Evolutionary conservation across 2,329 filamentous ascomycete species (phyloP).

Genomic region (Fusarium oxysporum): DNA sequence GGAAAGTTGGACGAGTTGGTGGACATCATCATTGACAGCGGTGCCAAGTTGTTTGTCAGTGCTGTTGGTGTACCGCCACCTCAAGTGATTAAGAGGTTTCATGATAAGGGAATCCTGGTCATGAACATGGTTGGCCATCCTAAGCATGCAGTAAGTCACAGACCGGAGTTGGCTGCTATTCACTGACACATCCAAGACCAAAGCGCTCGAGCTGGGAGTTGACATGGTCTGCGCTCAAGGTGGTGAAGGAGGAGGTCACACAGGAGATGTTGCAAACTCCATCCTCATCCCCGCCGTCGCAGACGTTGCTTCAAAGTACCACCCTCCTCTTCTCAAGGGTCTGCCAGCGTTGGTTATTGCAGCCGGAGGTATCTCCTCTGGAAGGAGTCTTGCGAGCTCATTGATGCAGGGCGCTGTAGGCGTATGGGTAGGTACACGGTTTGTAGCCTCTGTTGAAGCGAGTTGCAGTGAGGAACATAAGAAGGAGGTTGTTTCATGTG

Average conservation of each 20-base stretch:
- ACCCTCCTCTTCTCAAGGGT: constrained; percentile 75
- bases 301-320: constrained; percentile 81
- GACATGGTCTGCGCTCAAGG: constrained; percentile 94
- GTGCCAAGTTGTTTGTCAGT: constrained; percentile 86
- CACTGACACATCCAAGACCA: constrained; percentile 53
- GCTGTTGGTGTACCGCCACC: constrained; percentile 89
- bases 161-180: neutral
- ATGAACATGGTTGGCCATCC: constrained; percentile 99
- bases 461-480: constrained; percentile 87
- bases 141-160: constrained; percentile 75
- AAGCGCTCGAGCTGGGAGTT: constrained; percentile 86
- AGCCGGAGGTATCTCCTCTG: constrained; percentile 88
- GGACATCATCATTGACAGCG: constrained; percentile 84
- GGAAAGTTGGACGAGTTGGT: constrained; percentile 90
- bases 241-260: constrained; percentile 93
- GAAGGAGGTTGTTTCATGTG: constrained; percentile 81
- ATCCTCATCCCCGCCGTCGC: constrained; percentile 89
- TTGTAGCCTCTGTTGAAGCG: constrained; percentile 86
- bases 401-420: constrained; percentile 90
- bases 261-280: constrained; percentile 86
- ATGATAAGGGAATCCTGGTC: constrained; percentile 81
- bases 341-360: constrained; percentile 83
- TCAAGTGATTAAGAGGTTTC: constrained; percentile 78
- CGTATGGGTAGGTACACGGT: constrained; percentile 95
- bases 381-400: constrained; percentile 80